Base-by-base conservation (phyloP, 208 protist species). In the Leishmania aethiopica region DNA sequence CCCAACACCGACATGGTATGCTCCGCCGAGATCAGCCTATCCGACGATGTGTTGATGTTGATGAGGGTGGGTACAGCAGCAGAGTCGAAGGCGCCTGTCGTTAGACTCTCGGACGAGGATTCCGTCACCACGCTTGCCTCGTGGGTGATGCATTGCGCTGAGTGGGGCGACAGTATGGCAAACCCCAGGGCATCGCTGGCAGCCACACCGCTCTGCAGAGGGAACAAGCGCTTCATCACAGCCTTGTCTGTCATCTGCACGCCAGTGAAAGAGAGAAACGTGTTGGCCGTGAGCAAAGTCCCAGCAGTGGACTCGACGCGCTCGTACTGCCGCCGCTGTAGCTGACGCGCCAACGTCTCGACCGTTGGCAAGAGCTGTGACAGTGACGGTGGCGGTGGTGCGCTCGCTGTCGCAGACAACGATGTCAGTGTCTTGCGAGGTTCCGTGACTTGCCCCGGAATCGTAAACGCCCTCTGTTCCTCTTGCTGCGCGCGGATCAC, bases 271-370 rank as follows among this genome's bases (percentile, higher is more conserved):
- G 83, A 64, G 51, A 86, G 83, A 67, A 86, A 86, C 0, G 79
- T 83, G 78, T 86, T 80, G 53, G n/a, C 78, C 3, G 78, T 80
- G 40, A 86, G 60, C 17, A 80, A 55, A 57, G 78, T 73, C 78
- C 82, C 83, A 2, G 66, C 45, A 0, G 78, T 83, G 32, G 83
- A 59, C 45, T 79, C 75, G 47, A 77, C 74, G 13, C 83, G 78
- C 47, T 83, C 67, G 49, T 83, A 86, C 78, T 82, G 74, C 0
- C 51, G 78, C 11, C 78, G 78, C 75, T 82, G 83, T 64, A 82
- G n/a, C 78, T 86, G 83, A 15, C 83, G 72, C 66, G 83, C 83
- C 64, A 86, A 76, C 19, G 78, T 86, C 53, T 86, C 83, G 13
- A 83, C 78, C 0, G 57, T 80, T 6, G 83, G 83, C 67, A 86